These are phyloP conservation scores for Solanum phureja DNA, from an alignment of 257 asterid species.

Conservation along the genomic window DNA sequence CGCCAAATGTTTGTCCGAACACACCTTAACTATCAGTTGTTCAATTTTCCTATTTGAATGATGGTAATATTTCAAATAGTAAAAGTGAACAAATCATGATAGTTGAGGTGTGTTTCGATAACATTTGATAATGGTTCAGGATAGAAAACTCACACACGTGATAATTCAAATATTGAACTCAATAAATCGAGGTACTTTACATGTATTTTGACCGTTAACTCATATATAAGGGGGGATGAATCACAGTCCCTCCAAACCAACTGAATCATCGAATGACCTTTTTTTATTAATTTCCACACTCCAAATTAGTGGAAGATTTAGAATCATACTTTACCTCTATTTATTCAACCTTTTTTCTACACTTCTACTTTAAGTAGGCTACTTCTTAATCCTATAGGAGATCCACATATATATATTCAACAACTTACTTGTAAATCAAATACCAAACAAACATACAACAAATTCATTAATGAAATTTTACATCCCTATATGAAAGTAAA, in stretches of 20 bases:
- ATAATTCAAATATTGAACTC: not conserved
- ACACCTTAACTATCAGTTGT: too few species aligned
- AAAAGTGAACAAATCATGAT: not conserved
- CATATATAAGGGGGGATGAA: too few species aligned
- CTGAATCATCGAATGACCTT: too few species aligned
- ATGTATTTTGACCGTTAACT: too few species aligned
- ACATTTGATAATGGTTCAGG: too few species aligned
- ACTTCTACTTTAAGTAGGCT: not conserved
- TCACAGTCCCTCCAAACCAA: too few species aligned
- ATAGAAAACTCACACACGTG: too few species aligned
- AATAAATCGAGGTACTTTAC: too few species aligned
- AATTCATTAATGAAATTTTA: not conserved
- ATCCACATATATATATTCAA: not conserved
- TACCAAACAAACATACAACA: not conserved
- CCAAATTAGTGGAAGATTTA: not conserved
- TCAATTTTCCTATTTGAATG: not conserved
- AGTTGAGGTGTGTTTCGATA: fast-evolving
- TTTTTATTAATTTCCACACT: not conserved
- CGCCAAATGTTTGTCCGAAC: too few species aligned
- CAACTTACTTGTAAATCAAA: not conserved
- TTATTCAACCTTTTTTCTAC: not conserved
- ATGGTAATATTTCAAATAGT: not conserved
- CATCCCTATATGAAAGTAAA: not conserved
- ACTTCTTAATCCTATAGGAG: not conserved
- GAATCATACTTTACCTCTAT: not conserved